Evolutionary conservation across 441 rosid genomes (phyloP), one percentile per base, ranked within the genome.

Genomic region (Francoa sonchifolia): DNA sequence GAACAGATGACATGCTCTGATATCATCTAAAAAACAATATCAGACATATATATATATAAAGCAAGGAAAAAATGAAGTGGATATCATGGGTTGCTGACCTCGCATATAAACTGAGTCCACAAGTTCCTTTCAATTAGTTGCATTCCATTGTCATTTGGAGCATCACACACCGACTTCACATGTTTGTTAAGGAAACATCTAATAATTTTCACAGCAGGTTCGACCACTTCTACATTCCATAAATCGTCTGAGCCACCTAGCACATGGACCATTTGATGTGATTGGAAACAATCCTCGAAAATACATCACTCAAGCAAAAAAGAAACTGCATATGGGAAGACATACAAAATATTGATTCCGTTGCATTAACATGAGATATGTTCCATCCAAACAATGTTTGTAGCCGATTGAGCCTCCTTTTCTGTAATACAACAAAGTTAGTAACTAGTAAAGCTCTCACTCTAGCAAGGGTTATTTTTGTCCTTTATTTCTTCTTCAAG

Each of bases 21-120:
- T n/a, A n/a, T n/a, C n/a, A n/a, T n/a, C n/a, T n/a, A n/a, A n/a
- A n/a, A n/a, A n/a, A n/a, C n/a, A n/a, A n/a, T n/a, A n/a, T n/a
- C n/a, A n/a, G n/a, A n/a, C n/a, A n/a, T n/a, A n/a, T n/a, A n/a
- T n/a, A n/a, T n/a, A n/a, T n/a, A n/a, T n/a, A n/a, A n/a, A n/a
- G n/a, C n/a, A n/a, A n/a, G n/a, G n/a, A n/a, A n/a, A n/a, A n/a
- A n/a, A n/a, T n/a, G n/a, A n/a, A n/a, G n/a, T n/a, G n/a, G n/a
- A n/a, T n/a, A n/a, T n/a, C n/a, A n/a, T n/a, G n/a, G n/a, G n/a
- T 35, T 13, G 17, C 66, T 33, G 17, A 84, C 97, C 88, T 84
- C 59, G 59, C 95, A 88, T 13, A 60, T 63, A 34, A 69, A 77
- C 64, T 68, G 89, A 43, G 88, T 75, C 97, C 97, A 89, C 60